phyloP scores from a whole-genome alignment of 2,329 filamentous ascomycete species.

The Talaromyces islandicus region DNA sequence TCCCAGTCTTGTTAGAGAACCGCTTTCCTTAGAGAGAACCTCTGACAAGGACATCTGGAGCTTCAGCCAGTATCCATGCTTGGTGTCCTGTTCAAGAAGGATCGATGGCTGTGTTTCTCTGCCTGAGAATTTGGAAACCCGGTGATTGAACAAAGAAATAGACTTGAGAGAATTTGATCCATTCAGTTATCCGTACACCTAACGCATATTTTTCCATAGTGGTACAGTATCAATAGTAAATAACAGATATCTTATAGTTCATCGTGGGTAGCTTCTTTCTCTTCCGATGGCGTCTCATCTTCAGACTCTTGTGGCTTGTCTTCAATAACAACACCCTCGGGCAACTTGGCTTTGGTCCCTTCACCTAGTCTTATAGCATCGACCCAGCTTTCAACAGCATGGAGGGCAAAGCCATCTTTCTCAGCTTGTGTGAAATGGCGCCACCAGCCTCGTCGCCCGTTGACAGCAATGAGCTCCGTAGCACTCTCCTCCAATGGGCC shows the following conservation, averaged over 20 bases:
- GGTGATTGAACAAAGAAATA: not conserved
- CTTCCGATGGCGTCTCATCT: conserved; percentile 35
- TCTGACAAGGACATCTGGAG: not conserved
- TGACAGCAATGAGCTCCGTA: conserved; percentile 69
- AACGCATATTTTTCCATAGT: not conserved
- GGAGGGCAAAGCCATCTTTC: conserved; percentile 45
- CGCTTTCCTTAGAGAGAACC: not conserved
- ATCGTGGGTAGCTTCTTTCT: conserved; percentile 11
- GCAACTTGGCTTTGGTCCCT: conserved; percentile 69
- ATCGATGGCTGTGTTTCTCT: not conserved
- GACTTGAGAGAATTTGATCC: not conserved
- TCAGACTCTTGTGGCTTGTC: conserved; percentile 18
- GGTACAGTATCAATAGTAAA: not conserved
- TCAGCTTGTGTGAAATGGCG: conserved; percentile 55
- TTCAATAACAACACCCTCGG: conserved; percentile 51
- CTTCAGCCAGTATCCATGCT: not conserved
- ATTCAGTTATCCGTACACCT: not conserved
- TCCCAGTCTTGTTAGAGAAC: not conserved
- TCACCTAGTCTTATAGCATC: conserved; percentile 89
- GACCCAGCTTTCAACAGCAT: conserved; percentile 74
- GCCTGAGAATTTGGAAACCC: not conserved
- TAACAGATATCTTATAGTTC: conserved; percentile 12
- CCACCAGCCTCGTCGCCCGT: conserved; percentile 83
- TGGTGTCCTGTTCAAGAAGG: not conserved
- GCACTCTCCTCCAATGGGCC: conserved; percentile 49